Evolutionary conservation across 2,329 filamentous ascomycete genomes (phyloP).

Genomic region (Alternaria sp.): DNA sequence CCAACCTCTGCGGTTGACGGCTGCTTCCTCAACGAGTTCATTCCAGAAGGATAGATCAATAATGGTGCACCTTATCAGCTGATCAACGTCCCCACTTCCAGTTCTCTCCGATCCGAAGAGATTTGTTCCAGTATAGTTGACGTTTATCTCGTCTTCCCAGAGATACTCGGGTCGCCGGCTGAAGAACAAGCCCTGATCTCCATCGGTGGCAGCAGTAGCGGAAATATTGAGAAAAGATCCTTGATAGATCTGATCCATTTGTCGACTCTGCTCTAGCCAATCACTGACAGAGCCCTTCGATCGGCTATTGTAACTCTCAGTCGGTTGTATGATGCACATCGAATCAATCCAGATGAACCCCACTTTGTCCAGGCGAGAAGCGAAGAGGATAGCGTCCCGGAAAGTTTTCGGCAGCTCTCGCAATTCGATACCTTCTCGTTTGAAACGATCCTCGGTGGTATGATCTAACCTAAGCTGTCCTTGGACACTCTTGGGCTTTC

Average conservation of each 20-base stretch:
- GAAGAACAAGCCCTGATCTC: slow-evolving; percentile 22
- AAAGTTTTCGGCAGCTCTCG: slow-evolving; percentile 16
- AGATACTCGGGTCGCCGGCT: neutral
- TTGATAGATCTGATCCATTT: slow-evolving; percentile 23
- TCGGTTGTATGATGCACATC: slow-evolving; percentile 11
- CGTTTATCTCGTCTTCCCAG: slow-evolving; percentile 16
- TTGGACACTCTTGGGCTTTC: neutral
- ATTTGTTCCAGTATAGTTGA: slow-evolving; percentile 3
- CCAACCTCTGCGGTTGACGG: slow-evolving; percentile 31
- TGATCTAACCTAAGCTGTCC: neutral
- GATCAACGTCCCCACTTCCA: no score
- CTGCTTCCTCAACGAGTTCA: slow-evolving; percentile 14
- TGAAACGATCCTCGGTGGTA: neutral
- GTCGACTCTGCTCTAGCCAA: slow-evolving; percentile 20
- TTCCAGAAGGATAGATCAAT: slow-evolving; percentile 20
- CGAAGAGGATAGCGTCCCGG: slow-evolving; percentile 14
- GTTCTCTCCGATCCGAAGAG: neutral
- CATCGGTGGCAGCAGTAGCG: slow-evolving; percentile 24
- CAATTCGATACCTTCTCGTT: slow-evolving; percentile 6
- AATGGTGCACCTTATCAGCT: slow-evolving; percentile 4
- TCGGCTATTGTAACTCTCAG: neutral
- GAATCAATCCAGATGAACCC: slow-evolving; percentile 24
- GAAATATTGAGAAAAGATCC: slow-evolving; percentile 31
- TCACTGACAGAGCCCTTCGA: slow-evolving; percentile 1
- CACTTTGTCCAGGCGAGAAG: slow-evolving; percentile 7